These are phyloP conservation scores for Mycena olivaceomarginata DNA, from an alignment of 768 basidiomycete species.

Conservation along the genomic window DNA sequence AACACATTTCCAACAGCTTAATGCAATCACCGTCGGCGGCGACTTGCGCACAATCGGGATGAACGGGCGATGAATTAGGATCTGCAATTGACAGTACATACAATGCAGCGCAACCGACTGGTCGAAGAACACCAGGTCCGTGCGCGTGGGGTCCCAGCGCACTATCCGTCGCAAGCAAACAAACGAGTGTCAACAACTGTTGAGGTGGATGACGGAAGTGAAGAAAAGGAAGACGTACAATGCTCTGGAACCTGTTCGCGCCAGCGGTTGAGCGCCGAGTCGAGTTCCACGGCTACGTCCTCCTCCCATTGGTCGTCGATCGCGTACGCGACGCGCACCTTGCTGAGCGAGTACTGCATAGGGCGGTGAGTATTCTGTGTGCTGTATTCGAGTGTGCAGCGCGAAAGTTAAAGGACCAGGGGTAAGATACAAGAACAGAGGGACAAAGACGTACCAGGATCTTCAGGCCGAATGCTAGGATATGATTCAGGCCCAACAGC, in stretches of 20 bases:
- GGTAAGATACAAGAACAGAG: slow-evolving; percentile 10
- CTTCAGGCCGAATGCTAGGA: slow-evolving; percentile 75
- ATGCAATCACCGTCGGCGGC: slow-evolving; percentile 43
- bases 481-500: slow-evolving; percentile 73
- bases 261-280: slow-evolving; percentile 87
- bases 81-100: slow-evolving; percentile 71
- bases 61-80: slow-evolving; percentile 87
- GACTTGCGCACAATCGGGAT: slow-evolving; percentile 79
- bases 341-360: slow-evolving; percentile 79
- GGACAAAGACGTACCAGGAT: slow-evolving; percentile 63
- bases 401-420: slow-evolving; percentile 5
- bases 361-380: slow-evolving; percentile 43
- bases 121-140: slow-evolving; percentile 64
- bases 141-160: slow-evolving; percentile 62
- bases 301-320: slow-evolving; percentile 75
- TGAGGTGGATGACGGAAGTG: slow-evolving; percentile 59
- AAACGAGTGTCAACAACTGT: background rate
- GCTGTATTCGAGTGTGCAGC: slow-evolving; percentile 4
- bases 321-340: slow-evolving; percentile 70
- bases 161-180: slow-evolving; percentile 49
- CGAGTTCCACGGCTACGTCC: slow-evolving; percentile 80
- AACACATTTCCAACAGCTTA: slow-evolving; percentile 2
- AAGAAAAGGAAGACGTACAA: slow-evolving; percentile 72
- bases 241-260: slow-evolving; percentile 63
- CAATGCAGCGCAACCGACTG: slow-evolving; percentile 61